Percentiles rank a stretch among this genome's conserved stretches.
These are phyloP conservation scores for Davidsoniella eucalypti DNA, from an alignment of 2,329 filamentous ascomycete species.

Conservation along the genomic window DNA sequence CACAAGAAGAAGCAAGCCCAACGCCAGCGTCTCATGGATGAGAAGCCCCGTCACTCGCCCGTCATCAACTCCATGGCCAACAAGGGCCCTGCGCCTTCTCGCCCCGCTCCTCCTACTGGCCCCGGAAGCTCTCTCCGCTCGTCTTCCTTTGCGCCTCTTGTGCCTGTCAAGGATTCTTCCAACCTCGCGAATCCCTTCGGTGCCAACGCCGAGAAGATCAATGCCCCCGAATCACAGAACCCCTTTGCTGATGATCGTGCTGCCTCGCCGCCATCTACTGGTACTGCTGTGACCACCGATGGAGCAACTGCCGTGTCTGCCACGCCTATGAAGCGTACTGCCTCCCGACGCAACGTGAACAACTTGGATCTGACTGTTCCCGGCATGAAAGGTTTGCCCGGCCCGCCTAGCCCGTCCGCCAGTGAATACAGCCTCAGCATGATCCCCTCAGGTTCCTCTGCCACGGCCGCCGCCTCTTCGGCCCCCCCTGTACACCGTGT, in stretches of 20 bases:
- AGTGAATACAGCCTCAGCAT: slow-evolving; percentile 47
- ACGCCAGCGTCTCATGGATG: slow-evolving; percentile 22
- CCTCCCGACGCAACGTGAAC: slow-evolving; percentile 36
- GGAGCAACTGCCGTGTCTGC: slow-evolving; percentile 25
- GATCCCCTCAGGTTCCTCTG: slow-evolving; percentile 34
- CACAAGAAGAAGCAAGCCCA: slow-evolving; percentile 51
- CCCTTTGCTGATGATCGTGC: slow-evolving; percentile 45
- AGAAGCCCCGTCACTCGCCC: slow-evolving; percentile 9
- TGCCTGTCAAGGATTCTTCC: slow-evolving; percentile 8
- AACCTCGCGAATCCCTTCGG: slow-evolving; percentile 57
- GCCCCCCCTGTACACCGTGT: slow-evolving; percentile 67
- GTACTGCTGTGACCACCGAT: neutral
- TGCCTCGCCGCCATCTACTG: slow-evolving; percentile 1
- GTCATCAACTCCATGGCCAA: slow-evolving; percentile 1
- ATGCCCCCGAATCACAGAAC: slow-evolving; percentile 25
- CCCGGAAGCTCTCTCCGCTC: slow-evolving; percentile 7
- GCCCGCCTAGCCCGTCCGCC: slow-evolving; percentile 38
- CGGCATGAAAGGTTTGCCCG: slow-evolving; percentile 23
- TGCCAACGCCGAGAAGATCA: slow-evolving; percentile 31
- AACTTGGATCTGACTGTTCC: slow-evolving; percentile 37
- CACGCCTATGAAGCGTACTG: slow-evolving; percentile 32
- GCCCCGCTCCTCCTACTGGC: slow-evolving; percentile 11
- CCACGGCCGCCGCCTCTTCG: slow-evolving; percentile 42
- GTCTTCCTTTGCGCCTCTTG: neutral
- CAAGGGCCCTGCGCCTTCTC: slow-evolving; percentile 4